Evolutionary conservation across 108 stramenopile species (phyloP), one percentile per base, ranked within the genome.

Genomic region (Cyclotella sp.): DNA sequence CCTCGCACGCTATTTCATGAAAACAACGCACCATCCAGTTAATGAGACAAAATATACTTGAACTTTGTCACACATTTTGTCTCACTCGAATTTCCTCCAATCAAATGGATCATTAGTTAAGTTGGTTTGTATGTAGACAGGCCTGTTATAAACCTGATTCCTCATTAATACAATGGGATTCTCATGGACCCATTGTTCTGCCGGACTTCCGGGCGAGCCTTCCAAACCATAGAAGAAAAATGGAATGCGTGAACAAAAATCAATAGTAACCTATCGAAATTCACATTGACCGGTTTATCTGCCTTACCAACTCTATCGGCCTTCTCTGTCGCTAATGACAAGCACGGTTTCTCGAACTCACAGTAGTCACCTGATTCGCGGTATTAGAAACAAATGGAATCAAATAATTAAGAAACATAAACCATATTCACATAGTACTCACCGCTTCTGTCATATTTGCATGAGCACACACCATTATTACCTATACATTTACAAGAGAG

Each of bases 21-120:
- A 49, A 49, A 49, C n/a, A n/a, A 16, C 9, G 9, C n/a, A 49
- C 15, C 55, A 57, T 24, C 55, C 3, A 3, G 9, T 26, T 1
- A 19, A 11, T 28, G 15, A 30, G 14, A 34, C 2, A 2, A 34
- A 34, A 5, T 6, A 34, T n/a, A n/a, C n/a, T n/a, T n/a, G n/a
- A n/a, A n/a, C n/a, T n/a, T n/a, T 34, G 34, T 34, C 34, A 34
- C 34, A 5, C 34, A 34, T 5, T 34, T 58, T 11, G 0, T 3
- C 54, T 58, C 19, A 58, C 44, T 61, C 60, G 47, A 58, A 72
- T 34, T 61, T 61, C 29, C 71, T 28, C 54, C 55, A 45, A 29
- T 72, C 71, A 49, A 61, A 72, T 30, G 71, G 71, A 3, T 72
- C 71, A 34, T 26, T 26, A 24, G 29, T 62, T 34, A 72, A 34